Conservation (phyloP, 345 rosid species). For the Euphorbia lathyris region DNA sequence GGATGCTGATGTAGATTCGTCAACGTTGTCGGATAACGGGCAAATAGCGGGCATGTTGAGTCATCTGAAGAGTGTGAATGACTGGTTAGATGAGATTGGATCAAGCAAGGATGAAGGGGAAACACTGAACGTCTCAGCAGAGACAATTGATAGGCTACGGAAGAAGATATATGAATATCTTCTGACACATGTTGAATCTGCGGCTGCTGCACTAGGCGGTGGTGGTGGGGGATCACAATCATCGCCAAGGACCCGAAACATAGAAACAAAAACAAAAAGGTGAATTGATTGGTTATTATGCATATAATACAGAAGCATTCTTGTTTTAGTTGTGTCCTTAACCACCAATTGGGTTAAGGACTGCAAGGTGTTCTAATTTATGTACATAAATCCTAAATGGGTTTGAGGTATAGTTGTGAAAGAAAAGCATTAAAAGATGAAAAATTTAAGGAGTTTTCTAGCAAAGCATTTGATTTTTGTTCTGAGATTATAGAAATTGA, state of each 20-base stretch:
- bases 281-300: constrained; percentile 24
- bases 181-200: constrained; percentile 85
- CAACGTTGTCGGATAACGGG: constrained; percentile 63
- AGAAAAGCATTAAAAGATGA: constrained; percentile 12
- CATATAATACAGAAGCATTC: constrained; percentile 2
- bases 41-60: constrained; percentile 91
- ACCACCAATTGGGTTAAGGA: constrained; percentile 14
- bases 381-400: constrained; percentile 23
- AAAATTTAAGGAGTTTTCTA: not conserved
- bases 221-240: constrained; percentile 56
- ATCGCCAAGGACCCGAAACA: constrained; percentile 36
- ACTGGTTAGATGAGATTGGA: constrained; percentile 83
- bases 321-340: constrained; percentile 6
- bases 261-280: constrained; percentile 54
- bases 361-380: constrained; percentile 1
- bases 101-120: constrained; percentile 53
- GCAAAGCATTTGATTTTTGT: not conserved
- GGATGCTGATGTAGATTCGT: constrained; percentile 62
- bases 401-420: constrained; percentile 9
- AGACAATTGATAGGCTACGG: constrained; percentile 62
- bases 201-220: constrained; percentile 81
- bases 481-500: constrained; percentile 7
- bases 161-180: constrained; percentile 93
- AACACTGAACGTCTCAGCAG: constrained; percentile 47
- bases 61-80: constrained; percentile 90